Base-by-base conservation (phyloP, 306 rosid genomes). In the Mucuna pruriens region DNA sequence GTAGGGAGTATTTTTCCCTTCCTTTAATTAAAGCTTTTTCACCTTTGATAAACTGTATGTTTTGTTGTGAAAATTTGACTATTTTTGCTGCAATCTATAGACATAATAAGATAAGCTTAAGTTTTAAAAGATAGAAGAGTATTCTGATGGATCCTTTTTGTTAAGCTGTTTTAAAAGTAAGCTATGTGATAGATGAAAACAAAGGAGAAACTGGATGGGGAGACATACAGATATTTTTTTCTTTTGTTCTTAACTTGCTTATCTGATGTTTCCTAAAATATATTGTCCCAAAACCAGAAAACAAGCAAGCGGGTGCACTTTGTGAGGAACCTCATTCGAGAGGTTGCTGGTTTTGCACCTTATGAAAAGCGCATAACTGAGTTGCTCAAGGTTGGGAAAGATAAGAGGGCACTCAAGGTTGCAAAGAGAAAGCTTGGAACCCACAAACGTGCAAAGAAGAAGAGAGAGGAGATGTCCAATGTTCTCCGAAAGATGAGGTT, bases 381-480 rank as follows among this genome's bases (percentile, higher is more conserved):
- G 98, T 91, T 95, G 74, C 88, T 95, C n/a, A 95, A 95, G 83
- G 98, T 95, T 10, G 99, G 98, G 3, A 95, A 95, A 68, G 99
- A 95, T 61, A 93, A 95, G 89, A 88, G 96, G 5, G 98, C 99
- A 0, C 75, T 93, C 25, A 91, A 93, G 48, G 97, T 91, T 33
- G 99, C 98, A 0, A 95, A 93, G 68, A 83, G 94, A 68, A 95
- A 93, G 97, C 83, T 95, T 1, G 95, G 94, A 62, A 91, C 97
- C 39, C 97, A 95, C 85, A 94, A 92, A 82, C 91, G 97, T 33
- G 97, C 97, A 0, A 94, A 94, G 92, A 92, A 86, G 90, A 94
- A 94, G 98, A 72, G 97, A 15, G 98, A 94, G 81, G 98, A 94
- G 86, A 94, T 91, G 98, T 89, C 97, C 38, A 92, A 84, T 40